Conservation (phyloP, 73 alveolate genomes). For the Durusdinium trenchii region DNA sequence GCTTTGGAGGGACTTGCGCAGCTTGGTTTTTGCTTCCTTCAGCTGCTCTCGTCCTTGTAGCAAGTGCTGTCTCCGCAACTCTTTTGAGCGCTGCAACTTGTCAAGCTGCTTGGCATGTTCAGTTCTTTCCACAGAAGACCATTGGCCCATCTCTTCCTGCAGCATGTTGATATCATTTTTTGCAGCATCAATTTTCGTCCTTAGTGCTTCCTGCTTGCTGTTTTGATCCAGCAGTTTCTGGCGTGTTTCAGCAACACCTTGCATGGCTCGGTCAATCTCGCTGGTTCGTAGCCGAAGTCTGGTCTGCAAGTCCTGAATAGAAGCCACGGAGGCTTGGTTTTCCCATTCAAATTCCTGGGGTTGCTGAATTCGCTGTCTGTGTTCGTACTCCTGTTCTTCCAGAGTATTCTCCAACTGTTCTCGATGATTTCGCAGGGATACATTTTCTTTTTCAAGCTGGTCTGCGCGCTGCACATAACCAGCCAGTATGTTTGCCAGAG, state of each 20-base stretch:
- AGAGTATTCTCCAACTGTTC: conserved; percentile 33
- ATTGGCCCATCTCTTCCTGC: conserved; percentile 40
- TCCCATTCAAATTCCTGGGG: not conserved
- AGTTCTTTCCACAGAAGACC: conserved; percentile 11
- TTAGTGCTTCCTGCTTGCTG: conserved; percentile 33
- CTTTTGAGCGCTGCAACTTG: conserved; percentile 50
- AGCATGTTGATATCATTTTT: not conserved
- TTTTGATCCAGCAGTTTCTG: not conserved
- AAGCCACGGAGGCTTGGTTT: not conserved
- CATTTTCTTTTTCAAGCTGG: conserved; percentile 70
- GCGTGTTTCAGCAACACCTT: not conserved
- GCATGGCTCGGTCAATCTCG: conserved; percentile 57
- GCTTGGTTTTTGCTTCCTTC: conserved; percentile 19
- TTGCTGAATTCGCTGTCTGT: conserved; percentile 53
- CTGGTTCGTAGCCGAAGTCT: conserved; percentile 9
- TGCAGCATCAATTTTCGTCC: not conserved
- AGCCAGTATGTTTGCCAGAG: conserved; percentile 63
- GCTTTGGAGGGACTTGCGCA: conserved; percentile 64
- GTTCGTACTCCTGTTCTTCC: conserved; percentile 37
- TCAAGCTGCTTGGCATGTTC: conserved; percentile 38
- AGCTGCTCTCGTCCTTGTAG: conserved; percentile 32
- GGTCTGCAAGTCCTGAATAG: conserved; percentile 32
- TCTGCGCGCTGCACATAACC: conserved; percentile 87
- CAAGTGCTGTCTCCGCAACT: conserved; percentile 34
- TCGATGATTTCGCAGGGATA: conserved; percentile 38